Percentiles rank a stretch among this genome's conserved stretches.
phyloP scores from a whole-genome alignment of 164 flowering plant genomes.

The Macadamia tetraphylla region DNA sequence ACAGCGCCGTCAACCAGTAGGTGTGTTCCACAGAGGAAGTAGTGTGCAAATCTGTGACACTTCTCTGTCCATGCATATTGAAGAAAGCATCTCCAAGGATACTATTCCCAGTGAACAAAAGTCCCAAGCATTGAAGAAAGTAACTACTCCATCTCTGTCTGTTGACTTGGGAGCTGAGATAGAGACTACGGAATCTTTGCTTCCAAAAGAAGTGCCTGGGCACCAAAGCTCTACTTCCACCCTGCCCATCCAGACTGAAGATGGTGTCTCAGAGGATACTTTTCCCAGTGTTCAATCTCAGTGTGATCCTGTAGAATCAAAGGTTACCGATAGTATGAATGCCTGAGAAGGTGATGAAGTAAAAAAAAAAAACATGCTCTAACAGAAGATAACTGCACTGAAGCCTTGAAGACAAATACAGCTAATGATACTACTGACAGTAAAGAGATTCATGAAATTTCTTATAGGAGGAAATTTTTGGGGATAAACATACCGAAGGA shows the following conservation, averaged over 20 bases:
- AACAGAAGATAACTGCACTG: too few relatives aligned
- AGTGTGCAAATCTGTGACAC: too few relatives aligned
- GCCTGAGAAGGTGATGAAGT: not conserved
- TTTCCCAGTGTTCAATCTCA: not conserved
- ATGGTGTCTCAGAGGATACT: not conserved
- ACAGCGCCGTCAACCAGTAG: not conserved
- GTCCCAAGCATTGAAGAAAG: not conserved
- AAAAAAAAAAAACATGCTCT: too few relatives aligned
- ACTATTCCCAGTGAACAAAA: too few relatives aligned
- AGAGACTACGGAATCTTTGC: not conserved
- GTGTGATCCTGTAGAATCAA: not conserved
- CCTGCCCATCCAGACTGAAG: not conserved
- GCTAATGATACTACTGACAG: too few relatives aligned
- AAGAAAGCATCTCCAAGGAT: too few relatives aligned
- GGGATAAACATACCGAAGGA: too few relatives aligned
- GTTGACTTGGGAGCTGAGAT: not conserved
- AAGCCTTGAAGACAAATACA: too few relatives aligned
- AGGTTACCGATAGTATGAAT: not conserved
- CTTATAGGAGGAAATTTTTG: too few relatives aligned
- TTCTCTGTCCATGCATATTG: too few relatives aligned
- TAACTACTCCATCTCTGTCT: not conserved
- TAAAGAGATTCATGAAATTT: too few relatives aligned
- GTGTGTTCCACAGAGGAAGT: not conserved
- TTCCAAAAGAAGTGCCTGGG: not conserved
- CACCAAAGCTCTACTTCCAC: not conserved